Conservation (phyloP, 768 basidiomycete genomes). For the Leucocoprinus birnbaumii region DNA sequence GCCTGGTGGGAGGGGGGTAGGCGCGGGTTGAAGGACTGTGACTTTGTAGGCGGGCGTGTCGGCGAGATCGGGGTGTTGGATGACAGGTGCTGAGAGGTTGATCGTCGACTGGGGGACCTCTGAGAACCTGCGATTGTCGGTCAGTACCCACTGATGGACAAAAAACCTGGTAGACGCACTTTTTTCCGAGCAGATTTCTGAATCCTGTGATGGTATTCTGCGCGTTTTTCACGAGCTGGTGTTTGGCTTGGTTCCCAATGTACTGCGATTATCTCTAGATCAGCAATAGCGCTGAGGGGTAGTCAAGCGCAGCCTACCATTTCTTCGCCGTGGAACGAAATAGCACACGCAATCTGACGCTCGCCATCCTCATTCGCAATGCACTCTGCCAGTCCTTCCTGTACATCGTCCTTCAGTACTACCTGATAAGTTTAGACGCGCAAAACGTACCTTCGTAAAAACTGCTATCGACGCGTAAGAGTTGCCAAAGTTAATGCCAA, state of each 20-base stretch:
- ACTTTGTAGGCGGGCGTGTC: slow-evolving; percentile 86
- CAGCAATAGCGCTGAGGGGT: background rate
- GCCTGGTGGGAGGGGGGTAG: slow-evolving; percentile 55
- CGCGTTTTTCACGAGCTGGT: slow-evolving; percentile 92
- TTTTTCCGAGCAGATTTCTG: slow-evolving; percentile 90
- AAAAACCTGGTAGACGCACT: slow-evolving; percentile 40
- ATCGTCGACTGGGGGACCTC: slow-evolving; percentile 57
- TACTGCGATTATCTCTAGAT: slow-evolving; percentile 54
- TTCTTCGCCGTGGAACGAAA: slow-evolving; percentile 90
- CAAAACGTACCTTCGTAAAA: slow-evolving; percentile 91
- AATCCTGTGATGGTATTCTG: slow-evolving; percentile 95
- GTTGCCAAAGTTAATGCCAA: slow-evolving; percentile 97
- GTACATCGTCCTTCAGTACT: slow-evolving; percentile 4
- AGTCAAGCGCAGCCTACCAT: slow-evolving; percentile 50
- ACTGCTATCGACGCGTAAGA: slow-evolving; percentile 94
- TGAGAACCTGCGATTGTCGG: slow-evolving; percentile 57
- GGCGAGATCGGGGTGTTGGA: slow-evolving; percentile 68
- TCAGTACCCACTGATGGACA: background rate
- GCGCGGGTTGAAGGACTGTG: slow-evolving; percentile 74
- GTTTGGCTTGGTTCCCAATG: slow-evolving; percentile 92
- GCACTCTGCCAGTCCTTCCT: slow-evolving; percentile 92
- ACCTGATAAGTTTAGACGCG: background rate
- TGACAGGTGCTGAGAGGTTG: slow-evolving; percentile 64
- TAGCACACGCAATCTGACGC: slow-evolving; percentile 93
- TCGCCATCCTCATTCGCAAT: slow-evolving; percentile 99